A percentile compares a stretch with the other conserved stretches of the same genome.
These are phyloP conservation scores for Ceratobasidium sp. DNA, from an alignment of 1,284 basidiomycete species.

Conservation along the genomic window DNA sequence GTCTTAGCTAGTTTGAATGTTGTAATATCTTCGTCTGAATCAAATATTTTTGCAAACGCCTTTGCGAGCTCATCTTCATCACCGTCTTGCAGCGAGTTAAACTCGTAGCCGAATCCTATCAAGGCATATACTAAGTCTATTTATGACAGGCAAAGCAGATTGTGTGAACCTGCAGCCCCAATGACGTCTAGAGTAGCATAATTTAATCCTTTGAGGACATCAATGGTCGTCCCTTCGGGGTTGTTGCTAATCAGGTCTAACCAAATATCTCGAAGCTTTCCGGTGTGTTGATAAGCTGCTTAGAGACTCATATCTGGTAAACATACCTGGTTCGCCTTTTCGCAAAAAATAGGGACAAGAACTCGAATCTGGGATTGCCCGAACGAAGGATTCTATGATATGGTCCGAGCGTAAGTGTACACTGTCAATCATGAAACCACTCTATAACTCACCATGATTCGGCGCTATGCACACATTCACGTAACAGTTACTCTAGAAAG, in stretches of 20 bases:
- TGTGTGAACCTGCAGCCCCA: slow-evolving; percentile 58
- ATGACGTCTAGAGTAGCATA: slow-evolving; percentile 62
- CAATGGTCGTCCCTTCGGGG: slow-evolving; percentile 51
- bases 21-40: slow-evolving; percentile 18
- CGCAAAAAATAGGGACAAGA: slow-evolving; percentile 45
- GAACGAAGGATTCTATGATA: slow-evolving; percentile 47
- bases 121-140: background rate
- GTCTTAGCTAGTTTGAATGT: background rate
- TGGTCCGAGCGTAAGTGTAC: background rate
- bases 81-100: slow-evolving; percentile 54
- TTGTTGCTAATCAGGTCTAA: slow-evolving; percentile 26
- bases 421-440: background rate
- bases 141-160: slow-evolving; percentile 53
- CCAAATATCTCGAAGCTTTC: slow-evolving; percentile 49
- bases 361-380: slow-evolving; percentile 44
- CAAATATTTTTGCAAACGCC: slow-evolving; percentile 54
- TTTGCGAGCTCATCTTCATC: slow-evolving; percentile 53
- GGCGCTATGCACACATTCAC: slow-evolving; percentile 28
- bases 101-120: slow-evolving; percentile 60
- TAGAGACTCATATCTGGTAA: background rate
- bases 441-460: slow-evolving; percentile 43
- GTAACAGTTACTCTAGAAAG: slow-evolving; percentile 1
- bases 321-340: slow-evolving; percentile 46
- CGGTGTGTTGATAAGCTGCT: background rate
- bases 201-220: slow-evolving; percentile 58